Conservation (phyloP, 108 stramenopile species). For the Discostella stelligeroides region DNA sequence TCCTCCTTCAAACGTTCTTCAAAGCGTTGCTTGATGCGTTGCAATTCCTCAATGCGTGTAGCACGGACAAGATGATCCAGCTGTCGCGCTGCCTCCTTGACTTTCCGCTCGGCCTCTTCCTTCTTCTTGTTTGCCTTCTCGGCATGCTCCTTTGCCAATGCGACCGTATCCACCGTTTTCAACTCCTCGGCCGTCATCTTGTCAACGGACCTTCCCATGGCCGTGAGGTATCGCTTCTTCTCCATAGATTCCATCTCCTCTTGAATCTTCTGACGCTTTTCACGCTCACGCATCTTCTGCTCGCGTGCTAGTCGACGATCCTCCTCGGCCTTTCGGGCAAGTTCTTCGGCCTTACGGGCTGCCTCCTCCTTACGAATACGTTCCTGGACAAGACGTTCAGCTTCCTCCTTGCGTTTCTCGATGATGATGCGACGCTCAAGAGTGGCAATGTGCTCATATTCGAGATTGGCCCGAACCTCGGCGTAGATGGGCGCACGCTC, state of each 20-base stretch:
- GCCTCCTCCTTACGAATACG: slow-evolving; percentile 65
- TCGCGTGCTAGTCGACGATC: slow-evolving; percentile 79
- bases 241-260: slow-evolving; percentile 87
- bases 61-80: slow-evolving; percentile 94
- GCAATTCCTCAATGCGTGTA: slow-evolving; percentile 93
- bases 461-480: slow-evolving; percentile 65
- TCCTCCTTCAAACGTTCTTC: slow-evolving; percentile 72
- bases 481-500: slow-evolving; percentile 60
- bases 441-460: slow-evolving; percentile 71
- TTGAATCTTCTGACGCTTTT: slow-evolving; percentile 89
- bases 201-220: slow-evolving; percentile 89
- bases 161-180: slow-evolving; percentile 65
- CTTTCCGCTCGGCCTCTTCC: slow-evolving; percentile 89
- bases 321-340: slow-evolving; percentile 87
- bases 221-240: slow-evolving; percentile 73
- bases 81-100: slow-evolving; percentile 80
- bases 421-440: slow-evolving; percentile 88
- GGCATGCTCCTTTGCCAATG: slow-evolving; percentile 84
- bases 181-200: slow-evolving; percentile 85
- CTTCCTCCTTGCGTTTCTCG: slow-evolving; percentile 93
- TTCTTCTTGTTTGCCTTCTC: slow-evolving; percentile 89
- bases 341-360: slow-evolving; percentile 73
- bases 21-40: slow-evolving; percentile 79
- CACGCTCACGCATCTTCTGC: slow-evolving; percentile 80
- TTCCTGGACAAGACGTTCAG: slow-evolving; percentile 81